Conservation (phyloP, 2,329 filamentous ascomycete species). For the Zalaria obscura region DNA sequence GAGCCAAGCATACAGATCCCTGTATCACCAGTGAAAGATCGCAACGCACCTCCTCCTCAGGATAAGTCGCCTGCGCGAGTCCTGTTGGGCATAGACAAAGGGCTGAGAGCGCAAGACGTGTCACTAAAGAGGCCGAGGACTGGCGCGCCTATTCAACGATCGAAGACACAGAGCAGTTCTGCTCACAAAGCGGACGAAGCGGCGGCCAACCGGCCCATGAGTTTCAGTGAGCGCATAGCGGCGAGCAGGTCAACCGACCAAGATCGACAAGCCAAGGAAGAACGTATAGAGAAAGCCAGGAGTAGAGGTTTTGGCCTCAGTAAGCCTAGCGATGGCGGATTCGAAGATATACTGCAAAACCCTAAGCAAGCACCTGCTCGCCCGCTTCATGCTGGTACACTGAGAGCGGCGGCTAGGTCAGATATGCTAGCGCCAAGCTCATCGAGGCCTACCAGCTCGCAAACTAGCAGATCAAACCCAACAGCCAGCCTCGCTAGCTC, state of each 20-base stretch:
- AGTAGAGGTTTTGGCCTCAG: conserved; percentile 17
- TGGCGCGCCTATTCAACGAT: conserved; percentile 14
- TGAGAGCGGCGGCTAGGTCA: no score
- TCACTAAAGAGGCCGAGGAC: conserved; percentile 58
- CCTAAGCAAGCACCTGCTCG: no score
- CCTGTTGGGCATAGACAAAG: conserved; percentile 79
- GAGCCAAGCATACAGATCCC: conserved; percentile 53
- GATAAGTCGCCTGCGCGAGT: conserved; percentile 68
- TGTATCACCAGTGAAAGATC: conserved; percentile 48
- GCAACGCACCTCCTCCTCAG: conserved; percentile 30
- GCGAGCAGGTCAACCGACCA: conserved; percentile 40
- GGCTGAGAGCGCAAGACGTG: conserved; percentile 63
- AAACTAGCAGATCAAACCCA: no score
- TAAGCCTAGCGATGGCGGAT: background rate
- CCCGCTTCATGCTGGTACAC: no score
- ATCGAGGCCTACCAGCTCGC: no score
- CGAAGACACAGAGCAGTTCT: conserved; percentile 6
- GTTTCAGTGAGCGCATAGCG: conserved; percentile 78
- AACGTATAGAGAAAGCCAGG: conserved; percentile 27
- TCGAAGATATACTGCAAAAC: no score
- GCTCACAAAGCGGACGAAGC: background rate
- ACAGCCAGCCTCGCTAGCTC: no score
- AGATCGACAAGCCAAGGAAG: conserved; percentile 28
- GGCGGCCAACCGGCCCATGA: conserved; percentile 27
- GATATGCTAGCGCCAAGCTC: no score